Evolutionary conservation across 805 yeast species (phyloP), one percentile per base, ranked within the genome.

Genomic region (Isabelozyma heimii): DNA sequence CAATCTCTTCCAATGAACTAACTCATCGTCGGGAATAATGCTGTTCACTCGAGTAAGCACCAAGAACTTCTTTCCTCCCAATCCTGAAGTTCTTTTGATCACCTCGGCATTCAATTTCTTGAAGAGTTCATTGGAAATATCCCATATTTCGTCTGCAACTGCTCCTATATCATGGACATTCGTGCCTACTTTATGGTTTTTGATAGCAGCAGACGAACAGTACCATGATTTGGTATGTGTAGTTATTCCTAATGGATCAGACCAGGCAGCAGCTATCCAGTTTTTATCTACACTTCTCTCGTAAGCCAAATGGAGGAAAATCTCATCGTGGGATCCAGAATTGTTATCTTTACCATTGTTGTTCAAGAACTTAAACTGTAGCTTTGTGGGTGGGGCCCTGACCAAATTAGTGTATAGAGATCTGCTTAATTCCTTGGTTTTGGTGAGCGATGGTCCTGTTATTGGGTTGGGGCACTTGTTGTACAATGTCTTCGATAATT

Each of bases 261-360:
- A 77, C 95, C 97, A 90, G 0, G 95, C 85, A 0, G 89, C 95
- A 17, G 84, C 82, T 41, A 90, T 76, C 97, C 97, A 92, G 47
- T 81, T 82, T 51, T 83, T 83, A 63, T 91, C 96, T 3, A 80
- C 73, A 0, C 96, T 86, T 46, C 96, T 66, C 28, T 90, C 89
- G 58, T 91, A 92, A 1, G 96, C 90, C 9, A 94, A 75, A 61
- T 94, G 98, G 17, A 92, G 72, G 56, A 83, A 88, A 1, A 88
- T 74, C 58, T 91, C 97, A 51, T 86, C 87, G n/a, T 76, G 59
- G 38, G 59, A 61, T 43, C 57, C 53, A 15, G 60, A 61, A 10
- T 54, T 60, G 12, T 48, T 54, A 3, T 45, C 44, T 20, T 50
- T 50, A 26, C 44, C 42, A 26, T 52, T 55, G 8, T 47, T 46